Evolutionary conservation across 352 stramenopile species (phyloP), one percentile per base, ranked within the genome.

Genomic region (Pythium scleroteichum): DNA sequence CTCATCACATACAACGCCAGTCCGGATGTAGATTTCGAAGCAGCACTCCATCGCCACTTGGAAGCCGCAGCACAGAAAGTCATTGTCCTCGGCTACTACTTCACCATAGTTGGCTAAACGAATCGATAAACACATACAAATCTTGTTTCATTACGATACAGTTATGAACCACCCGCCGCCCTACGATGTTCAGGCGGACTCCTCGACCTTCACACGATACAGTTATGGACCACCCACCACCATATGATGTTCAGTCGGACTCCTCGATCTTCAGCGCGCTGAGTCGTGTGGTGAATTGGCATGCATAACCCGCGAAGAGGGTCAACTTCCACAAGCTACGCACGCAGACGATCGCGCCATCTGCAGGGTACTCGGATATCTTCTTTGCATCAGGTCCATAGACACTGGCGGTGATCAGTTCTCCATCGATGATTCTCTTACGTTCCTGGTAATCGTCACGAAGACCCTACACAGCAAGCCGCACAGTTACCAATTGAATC

Each of bases 271-370:
- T 54, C 24, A 54, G 16, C 4, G 17, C 13, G 13, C 29, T 29
- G 8, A 44, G 29, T 4, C n/a, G 40, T 8, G 48, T 54, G 4
- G 48, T 53, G 12, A 54, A 27, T 29, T 54, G 48, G 29, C 48
- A 53, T 20, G 22, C 16, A 3, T 41, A 16, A 9, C 26, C 26
- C 3, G 26, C 12, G 26, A 24, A 53, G 2, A 53, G 47, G 8
- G 13, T 14, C 26, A 54, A 17, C 9, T 4, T 22, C 48, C 48
- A 54, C 12, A 54, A 9, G 14, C 14, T 54, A 14, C 12, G 12
- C 3, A 54, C 29, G 12, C 16, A 12, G 5, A 54, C 48, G 10
- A 54, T 24, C 16, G 19, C 16, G 14, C 48, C 26, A 27, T 54
- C 48, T 7, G 19, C 17, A 3, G 48, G 26, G 9, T 39, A 22